These are phyloP conservation scores for Fusarium nematophilum DNA, from an alignment of 2,329 filamentous ascomycete genomes.

Conservation along the genomic window DNA sequence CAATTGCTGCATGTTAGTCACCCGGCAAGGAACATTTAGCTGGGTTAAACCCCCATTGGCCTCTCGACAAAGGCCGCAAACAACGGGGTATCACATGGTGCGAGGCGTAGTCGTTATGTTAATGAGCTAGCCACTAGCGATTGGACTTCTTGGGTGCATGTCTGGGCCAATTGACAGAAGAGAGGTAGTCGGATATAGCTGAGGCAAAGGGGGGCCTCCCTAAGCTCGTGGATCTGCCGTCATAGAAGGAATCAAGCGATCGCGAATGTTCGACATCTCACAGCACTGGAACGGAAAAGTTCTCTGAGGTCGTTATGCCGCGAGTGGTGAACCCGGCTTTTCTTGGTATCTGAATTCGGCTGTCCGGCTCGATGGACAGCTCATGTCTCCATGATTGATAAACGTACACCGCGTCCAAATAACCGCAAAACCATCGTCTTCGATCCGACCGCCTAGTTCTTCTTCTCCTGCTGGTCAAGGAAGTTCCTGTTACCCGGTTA, in stretches of 20 bases:
- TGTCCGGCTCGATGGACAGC: constrained; percentile 39
- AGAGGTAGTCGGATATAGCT: no score
- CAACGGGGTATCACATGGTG: no score
- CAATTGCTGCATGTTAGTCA: no score
- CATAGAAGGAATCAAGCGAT: background rate
- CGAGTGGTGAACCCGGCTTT: constrained; percentile 37
- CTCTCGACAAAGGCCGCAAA: no score
- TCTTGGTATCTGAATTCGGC: constrained; percentile 42
- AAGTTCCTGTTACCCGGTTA: constrained; percentile 52
- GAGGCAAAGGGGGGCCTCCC: no score
- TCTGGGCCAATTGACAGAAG: no score
- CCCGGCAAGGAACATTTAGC: no score
- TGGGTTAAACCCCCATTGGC: no score
- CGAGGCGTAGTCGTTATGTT: no score
- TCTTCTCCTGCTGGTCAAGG: constrained; percentile 56
- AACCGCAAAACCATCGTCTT: constrained; percentile 33
- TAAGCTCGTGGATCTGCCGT: no score
- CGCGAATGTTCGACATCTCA: constrained; percentile 20
- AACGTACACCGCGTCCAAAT: constrained; percentile 51
- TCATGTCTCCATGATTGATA: constrained; percentile 42
- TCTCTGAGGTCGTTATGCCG: constrained; percentile 30
- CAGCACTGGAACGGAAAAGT: background rate
- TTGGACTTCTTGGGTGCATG: no score
- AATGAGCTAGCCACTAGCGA: no score
- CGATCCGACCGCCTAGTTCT: constrained; percentile 47